Evolutionary conservation across 306 rosid genomes (phyloP).

Genomic region (Pterocarpus macrocarpus): DNA sequence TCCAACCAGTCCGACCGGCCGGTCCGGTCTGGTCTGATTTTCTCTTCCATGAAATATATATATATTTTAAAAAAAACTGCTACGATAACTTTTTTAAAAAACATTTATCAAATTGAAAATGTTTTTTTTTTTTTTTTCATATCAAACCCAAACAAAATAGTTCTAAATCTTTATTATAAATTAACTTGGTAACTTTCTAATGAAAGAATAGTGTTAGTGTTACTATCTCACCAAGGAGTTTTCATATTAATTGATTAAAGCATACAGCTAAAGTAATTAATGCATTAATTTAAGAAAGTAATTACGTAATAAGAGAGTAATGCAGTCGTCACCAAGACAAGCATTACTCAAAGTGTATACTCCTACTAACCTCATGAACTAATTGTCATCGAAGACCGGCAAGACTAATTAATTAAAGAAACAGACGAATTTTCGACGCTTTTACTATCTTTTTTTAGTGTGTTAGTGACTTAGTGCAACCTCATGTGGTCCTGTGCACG

Average conservation of each 20-base stretch:
- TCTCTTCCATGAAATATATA: too few species aligned
- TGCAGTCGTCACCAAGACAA: slow-evolving; percentile 56
- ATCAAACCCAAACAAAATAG: neutral
- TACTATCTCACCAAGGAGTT: neutral
- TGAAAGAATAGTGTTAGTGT: slow-evolving; percentile 12
- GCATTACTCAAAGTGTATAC: slow-evolving; percentile 23
- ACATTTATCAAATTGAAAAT: too few species aligned
- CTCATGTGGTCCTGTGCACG: slow-evolving; percentile 30
- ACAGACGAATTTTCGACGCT: slow-evolving; percentile 20
- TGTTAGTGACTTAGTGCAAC: slow-evolving; percentile 31
- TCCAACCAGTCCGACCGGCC: too few species aligned
- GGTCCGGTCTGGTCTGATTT: too few species aligned
- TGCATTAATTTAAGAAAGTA: neutral
- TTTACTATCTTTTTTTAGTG: slow-evolving; percentile 2
- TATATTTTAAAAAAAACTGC: too few species aligned
- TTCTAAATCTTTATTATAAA: neutral
- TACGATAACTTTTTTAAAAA: too few species aligned
- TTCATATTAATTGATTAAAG: neutral
- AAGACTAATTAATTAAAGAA: slow-evolving; percentile 29
- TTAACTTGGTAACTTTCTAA: neutral
- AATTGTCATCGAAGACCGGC: slow-evolving; percentile 18
- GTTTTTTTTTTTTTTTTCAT: too few species aligned
- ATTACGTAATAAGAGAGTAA: slow-evolving; percentile 46
- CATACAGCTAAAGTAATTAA: neutral
- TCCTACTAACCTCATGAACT: neutral